These are phyloP conservation scores for Orbilia blumenaviensis DNA, from an alignment of 2,329 filamentous ascomycete genomes.

Conservation along the genomic window DNA sequence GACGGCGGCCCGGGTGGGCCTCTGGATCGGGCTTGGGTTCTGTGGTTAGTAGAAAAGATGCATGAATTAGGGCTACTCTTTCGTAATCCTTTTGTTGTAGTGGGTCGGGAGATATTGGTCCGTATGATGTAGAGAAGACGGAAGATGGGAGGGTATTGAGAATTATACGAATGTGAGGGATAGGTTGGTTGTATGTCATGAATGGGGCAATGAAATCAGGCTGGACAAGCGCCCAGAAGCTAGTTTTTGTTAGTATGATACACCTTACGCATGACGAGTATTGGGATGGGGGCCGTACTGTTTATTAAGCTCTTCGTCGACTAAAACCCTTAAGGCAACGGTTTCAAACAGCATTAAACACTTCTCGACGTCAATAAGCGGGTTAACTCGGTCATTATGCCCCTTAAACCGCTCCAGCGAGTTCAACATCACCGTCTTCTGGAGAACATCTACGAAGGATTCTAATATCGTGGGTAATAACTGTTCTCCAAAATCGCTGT, in stretches of 20 bases:
- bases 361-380: constrained; percentile 43
- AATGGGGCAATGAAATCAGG: constrained; percentile 43
- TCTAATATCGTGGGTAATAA: constrained; percentile 36
- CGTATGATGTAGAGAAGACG: constrained; percentile 39
- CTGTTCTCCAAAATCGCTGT: constrained; percentile 7
- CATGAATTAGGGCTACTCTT: constrained; percentile 38
- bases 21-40: constrained; percentile 31
- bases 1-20: constrained; percentile 18
- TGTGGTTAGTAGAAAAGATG: constrained; percentile 46
- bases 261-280: neutral
- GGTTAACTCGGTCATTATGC: constrained; percentile 28
- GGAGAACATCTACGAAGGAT: constrained; percentile 31
- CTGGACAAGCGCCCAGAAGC: constrained; percentile 42
- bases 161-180: constrained; percentile 38
- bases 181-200: constrained; percentile 45
- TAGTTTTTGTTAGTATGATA: constrained; percentile 4
- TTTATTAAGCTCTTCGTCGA: constrained; percentile 30
- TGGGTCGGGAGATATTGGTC: constrained; percentile 21
- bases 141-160: constrained; percentile 41
- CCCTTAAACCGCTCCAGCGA: constrained; percentile 45
- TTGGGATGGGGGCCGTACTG: constrained; percentile 20
- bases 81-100: constrained; percentile 47
- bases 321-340: constrained; percentile 24
- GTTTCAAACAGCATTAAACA: constrained; percentile 37
- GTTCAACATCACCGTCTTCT: constrained; percentile 48